Conservation (phyloP, 345 rosid species). For the thale cress (Arabidopsis thaliana) region TAIR10.1 NC_003076.8:2226501-2227000, state of each 20-base stretch:
- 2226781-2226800: conserved; percentile 62
- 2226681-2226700: not conserved
- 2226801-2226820: conserved; percentile 91
- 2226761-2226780: conserved; percentile 64
- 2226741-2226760: conserved; percentile 71
- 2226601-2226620: not conserved
- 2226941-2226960: no score
- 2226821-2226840: conserved; percentile 43
- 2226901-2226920: no score
- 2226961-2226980: no score
- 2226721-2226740: conserved; percentile 63
- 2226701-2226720: conserved; percentile 48
- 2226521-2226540: no score
- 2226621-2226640: conserved; percentile 62
- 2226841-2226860: not conserved
- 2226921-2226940: no score
- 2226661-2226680: conserved; percentile 58
- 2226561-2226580: not conserved
- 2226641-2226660: conserved; percentile 64
- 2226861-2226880: not conserved
- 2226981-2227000: no score
- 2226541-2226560: no score
- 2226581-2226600: not conserved
- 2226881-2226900: no score
- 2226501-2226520: no score